phyloP scores from a whole-genome alignment of 345 rosid genomes.

The Citrus maxima region DNA sequence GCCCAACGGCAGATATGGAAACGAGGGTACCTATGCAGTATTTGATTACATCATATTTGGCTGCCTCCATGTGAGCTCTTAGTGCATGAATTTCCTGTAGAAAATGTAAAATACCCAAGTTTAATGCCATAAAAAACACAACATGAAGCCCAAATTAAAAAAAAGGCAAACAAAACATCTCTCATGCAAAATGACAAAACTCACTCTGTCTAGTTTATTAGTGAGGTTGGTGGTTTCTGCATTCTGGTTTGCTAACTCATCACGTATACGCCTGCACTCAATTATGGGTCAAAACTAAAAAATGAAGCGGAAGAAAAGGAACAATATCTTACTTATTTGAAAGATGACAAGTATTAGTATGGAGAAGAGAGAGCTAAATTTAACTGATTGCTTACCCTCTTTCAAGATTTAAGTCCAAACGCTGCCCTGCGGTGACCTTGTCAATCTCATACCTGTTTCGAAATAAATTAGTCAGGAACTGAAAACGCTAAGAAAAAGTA shows the following conservation, averaged over 20 bases:
- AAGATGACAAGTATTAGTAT: not conserved
- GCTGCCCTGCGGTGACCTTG: constrained; percentile 89
- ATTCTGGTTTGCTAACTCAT: constrained; percentile 85
- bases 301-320: not conserved
- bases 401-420: constrained; percentile 94
- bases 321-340: not conserved
- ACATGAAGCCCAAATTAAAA: not conserved
- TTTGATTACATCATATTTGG: constrained; percentile 84
- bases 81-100: constrained; percentile 79
- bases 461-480: constrained; percentile 5
- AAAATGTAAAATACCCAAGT: not conserved
- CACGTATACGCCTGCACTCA: constrained; percentile 72
- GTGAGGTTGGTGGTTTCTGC: constrained; percentile 90
- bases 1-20: constrained; percentile 80
- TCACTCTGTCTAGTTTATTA: constrained; percentile 82
- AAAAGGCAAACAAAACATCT: not conserved
- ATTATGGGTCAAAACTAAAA: not conserved
- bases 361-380: not conserved
- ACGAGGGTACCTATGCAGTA: constrained; percentile 95
- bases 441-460: constrained; percentile 83
- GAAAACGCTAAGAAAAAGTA: not conserved
- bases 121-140: not conserved
- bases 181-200: constrained; percentile 9
- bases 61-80: constrained; percentile 87
- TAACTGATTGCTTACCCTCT: constrained; percentile 57